A percentile compares a stretch with the other conserved stretches of the same genome.
phyloP scores from a whole-genome alignment of 805 yeast genomes.

The Komagataella ulmi region DNA sequence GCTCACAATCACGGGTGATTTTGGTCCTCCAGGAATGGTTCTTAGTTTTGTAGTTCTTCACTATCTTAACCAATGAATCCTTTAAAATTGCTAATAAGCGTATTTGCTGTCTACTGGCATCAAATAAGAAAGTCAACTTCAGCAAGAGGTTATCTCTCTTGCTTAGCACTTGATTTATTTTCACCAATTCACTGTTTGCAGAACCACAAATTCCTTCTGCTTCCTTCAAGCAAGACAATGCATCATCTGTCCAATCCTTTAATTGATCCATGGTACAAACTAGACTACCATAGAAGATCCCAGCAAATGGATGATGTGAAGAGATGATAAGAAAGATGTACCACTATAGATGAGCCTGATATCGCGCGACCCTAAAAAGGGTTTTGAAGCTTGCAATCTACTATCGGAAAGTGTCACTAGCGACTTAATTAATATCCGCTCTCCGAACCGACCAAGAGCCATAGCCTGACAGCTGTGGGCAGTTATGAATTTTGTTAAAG shows the following conservation, averaged over 20 bases:
- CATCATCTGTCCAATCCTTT: conserved; percentile 27
- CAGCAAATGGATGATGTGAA: background rate
- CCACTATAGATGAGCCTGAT: background rate
- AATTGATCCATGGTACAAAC: background rate
- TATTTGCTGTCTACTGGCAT: conserved; percentile 34
- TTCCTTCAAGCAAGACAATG: conserved; percentile 29
- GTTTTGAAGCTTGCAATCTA: background rate
- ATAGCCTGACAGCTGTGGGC: background rate
- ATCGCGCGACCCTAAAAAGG: background rate
- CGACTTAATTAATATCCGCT: background rate
- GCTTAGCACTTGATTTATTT: conserved; percentile 22
- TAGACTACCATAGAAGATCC: background rate
- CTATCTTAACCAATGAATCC: conserved; percentile 15
- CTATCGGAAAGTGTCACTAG: background rate
- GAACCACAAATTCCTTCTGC: conserved; percentile 40
- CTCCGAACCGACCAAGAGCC: background rate
- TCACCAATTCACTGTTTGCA: conserved; percentile 27
- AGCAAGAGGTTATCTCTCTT: conserved; percentile 27
- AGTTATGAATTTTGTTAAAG: background rate
- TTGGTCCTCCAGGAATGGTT: conserved; percentile 10
- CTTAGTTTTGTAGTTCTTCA: conserved; percentile 13
- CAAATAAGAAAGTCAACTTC: conserved; percentile 27
- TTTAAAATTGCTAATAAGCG: conserved; percentile 21
- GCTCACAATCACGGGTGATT: conserved; percentile 16
- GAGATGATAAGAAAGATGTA: background rate